Percentiles rank a stretch among this genome's conserved stretches.
phyloP scores from a whole-genome alignment of 2,329 filamentous ascomycete genomes.

The Penicillium sp. region DNA sequence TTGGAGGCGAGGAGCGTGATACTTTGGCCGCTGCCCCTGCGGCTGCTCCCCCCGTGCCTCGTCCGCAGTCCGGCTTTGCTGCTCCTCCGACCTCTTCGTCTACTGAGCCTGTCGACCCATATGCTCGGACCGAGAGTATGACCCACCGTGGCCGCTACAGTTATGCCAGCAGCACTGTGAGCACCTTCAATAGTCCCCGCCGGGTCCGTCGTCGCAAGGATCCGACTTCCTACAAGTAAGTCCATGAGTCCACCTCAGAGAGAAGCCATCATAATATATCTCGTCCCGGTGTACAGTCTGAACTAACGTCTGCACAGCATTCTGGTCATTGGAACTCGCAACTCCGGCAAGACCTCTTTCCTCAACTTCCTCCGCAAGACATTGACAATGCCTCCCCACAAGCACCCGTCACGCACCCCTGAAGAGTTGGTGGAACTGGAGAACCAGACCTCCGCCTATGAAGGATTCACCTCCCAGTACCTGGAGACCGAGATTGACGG shows the following conservation, averaged over 20 bases:
- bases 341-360: constrained; percentile 93
- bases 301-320: constrained; percentile 61
- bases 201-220: constrained; percentile 94
- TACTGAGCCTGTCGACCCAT: constrained; percentile 67
- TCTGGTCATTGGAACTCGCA: constrained; percentile 83
- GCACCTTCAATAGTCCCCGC: constrained; percentile 89
- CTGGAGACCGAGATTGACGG: constrained; percentile 93
- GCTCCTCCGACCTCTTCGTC: constrained; percentile 28
- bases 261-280: too few species aligned
- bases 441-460: constrained; percentile 58
- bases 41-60: constrained; percentile 38
- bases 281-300: too few species aligned
- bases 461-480: constrained; percentile 83
- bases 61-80: constrained; percentile 28
- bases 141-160: constrained; percentile 94
- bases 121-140: constrained; percentile 89
- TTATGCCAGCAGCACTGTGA: constrained; percentile 90
- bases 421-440: constrained; percentile 62
- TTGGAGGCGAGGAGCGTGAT: constrained; percentile 66
- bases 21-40: constrained; percentile 57
- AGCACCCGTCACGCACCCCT: constrained; percentile 62
- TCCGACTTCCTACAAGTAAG: constrained; percentile 97
- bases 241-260: constrained; percentile 58
- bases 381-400: constrained; percentile 79
- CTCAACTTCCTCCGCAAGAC: constrained; percentile 92